Evolutionary conservation across 2,329 filamentous ascomycete species (phyloP), one percentile per base, ranked within the genome.

Genomic region (Stemphylium lycopersici): DNA sequence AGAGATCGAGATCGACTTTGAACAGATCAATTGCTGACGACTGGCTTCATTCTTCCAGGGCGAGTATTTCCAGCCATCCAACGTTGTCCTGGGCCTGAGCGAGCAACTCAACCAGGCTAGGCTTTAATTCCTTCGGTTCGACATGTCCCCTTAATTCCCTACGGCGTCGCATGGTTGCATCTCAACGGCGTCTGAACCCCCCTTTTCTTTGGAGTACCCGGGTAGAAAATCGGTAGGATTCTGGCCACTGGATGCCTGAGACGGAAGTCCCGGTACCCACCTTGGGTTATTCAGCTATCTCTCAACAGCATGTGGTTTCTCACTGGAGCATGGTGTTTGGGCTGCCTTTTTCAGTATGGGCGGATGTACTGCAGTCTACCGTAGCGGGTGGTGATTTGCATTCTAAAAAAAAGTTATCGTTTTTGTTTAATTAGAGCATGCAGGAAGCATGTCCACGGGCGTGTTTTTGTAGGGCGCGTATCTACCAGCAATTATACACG

Each of bases 21-120:
- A 68, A 61, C 67, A 69, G 58, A 66, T 73, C 67, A 75, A 72
- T 61, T 74, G 72, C 69, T 76, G 64, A 75, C 70, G 56, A 39
- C 44, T 62, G 47, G 62, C 48, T 39, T 61, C 63, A 50, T 61
- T 24, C 56, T 36, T 62, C 47, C 69, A 73, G 71, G 70, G 66
- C 59, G 67, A 70, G 60, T 55, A 63, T 40, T 56, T 64, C 44
- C 61, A 62, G 50, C 60, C 63, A 56, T 61, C 55, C 55, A 70
- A 69, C 53, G 48, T 59, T 52, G 56, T 72, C 56, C 50, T 67
- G 50, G 68, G 62, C 48, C 51, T 73, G 56, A 61, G 60, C 46
- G 70, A 74, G 55, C 70, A 72, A 45, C 66, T 73, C 56, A 68
- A 67, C 49, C 70, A 73, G 51, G 66, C 70, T 29, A 59, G 71